phyloP scores from a whole-genome alignment of 331 rosid species.

The Rhamnella rubrinervis region DNA sequence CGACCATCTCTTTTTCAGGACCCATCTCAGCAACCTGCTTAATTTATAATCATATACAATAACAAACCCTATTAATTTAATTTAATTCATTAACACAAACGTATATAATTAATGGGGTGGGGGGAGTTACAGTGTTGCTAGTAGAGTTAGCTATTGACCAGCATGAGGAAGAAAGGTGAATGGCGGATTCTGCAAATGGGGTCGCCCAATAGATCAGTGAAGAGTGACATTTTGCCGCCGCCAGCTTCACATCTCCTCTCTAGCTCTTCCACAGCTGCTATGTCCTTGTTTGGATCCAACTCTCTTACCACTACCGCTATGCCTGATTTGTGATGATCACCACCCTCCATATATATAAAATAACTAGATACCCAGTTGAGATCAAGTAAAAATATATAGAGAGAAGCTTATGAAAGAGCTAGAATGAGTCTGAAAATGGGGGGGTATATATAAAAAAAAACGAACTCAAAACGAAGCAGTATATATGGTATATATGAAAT shows the following conservation, averaged over 20 bases:
- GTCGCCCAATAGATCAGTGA: constrained; percentile 40
- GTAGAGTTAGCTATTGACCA: constrained; percentile 16
- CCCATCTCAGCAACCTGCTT: constrained; percentile 36
- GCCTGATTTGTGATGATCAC: background rate
- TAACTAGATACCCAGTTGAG: no score
- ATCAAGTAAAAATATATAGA: no score
- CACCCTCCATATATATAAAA: background rate
- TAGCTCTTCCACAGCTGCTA: constrained; percentile 24
- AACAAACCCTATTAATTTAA: background rate
- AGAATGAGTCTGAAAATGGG: no score
- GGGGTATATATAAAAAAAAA: no score
- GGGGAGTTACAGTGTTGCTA: background rate
- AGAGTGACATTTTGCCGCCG: constrained; percentile 30
- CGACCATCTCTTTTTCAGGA: constrained; percentile 21
- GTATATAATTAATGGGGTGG: no score
- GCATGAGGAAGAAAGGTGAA: constrained; percentile 45
- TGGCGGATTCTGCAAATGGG: constrained; percentile 40
- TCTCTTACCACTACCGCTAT: constrained; percentile 20
- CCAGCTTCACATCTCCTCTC: constrained; percentile 35
- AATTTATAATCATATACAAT: background rate
- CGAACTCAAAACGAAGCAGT: no score
- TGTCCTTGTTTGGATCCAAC: constrained; percentile 17
- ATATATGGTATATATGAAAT: no score
- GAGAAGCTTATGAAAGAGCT: no score
- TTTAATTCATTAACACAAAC: no score